These are phyloP conservation scores for Starmerella floricola DNA, from an alignment of 805 yeast genomes.

Conservation along the genomic window DNA sequence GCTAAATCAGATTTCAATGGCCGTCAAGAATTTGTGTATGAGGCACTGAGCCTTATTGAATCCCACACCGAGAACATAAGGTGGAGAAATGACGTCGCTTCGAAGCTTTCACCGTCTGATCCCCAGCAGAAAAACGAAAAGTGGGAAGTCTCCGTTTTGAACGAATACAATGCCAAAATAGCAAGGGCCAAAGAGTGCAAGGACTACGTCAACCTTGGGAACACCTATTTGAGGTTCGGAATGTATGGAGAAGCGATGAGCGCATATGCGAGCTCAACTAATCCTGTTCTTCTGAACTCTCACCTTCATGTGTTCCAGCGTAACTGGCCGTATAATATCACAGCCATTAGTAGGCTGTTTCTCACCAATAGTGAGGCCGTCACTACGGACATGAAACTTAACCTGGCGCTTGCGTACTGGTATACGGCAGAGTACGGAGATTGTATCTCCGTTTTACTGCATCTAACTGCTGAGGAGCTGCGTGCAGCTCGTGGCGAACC, in stretches of 20 bases:
- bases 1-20: not conserved
- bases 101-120: not conserved
- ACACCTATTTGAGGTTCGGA: slow-evolving; percentile 6
- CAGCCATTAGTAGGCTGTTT: not conserved
- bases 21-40: not conserved
- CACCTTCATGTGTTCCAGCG: slow-evolving; percentile 10
- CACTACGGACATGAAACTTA: slow-evolving; percentile 1
- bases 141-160: not conserved
- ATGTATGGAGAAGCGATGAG: slow-evolving; percentile 11
- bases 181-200: slow-evolving; percentile 1
- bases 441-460: slow-evolving; percentile 9
- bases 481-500: not conserved
- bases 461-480: not conserved
- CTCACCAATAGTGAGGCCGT: not conserved
- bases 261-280: slow-evolving; percentile 1
- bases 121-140: not conserved
- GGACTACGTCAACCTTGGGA: slow-evolving; percentile 5
- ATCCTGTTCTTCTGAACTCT: slow-evolving; percentile 5
- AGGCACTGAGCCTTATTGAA: slow-evolving; percentile 4
- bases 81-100: slow-evolving; percentile 7
- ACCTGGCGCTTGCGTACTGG: slow-evolving; percentile 16
- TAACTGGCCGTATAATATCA: slow-evolving; percentile 11
- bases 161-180: slow-evolving; percentile 3
- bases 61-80: slow-evolving; percentile 2
- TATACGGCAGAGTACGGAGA: slow-evolving; percentile 6